Conservation (phyloP, 164 flowering plant species). For the Liquidambar formosana region DNA sequence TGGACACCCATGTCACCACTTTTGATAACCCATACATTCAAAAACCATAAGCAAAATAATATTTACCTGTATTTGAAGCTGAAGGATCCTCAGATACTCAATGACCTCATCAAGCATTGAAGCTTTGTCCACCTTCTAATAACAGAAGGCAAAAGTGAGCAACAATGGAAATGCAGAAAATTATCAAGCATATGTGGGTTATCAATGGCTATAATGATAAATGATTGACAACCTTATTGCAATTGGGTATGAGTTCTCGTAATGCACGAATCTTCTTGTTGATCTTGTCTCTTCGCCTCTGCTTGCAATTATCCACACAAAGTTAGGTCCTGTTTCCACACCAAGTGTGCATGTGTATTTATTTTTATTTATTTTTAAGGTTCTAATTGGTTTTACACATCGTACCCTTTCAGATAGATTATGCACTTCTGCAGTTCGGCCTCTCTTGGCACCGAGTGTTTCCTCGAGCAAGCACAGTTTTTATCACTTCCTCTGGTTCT, state of each 20-base stretch:
- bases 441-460: constrained; percentile 15
- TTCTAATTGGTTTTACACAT: neutral
- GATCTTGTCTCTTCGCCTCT: constrained; percentile 31
- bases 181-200: neutral
- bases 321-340: neutral
- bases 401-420: constrained; percentile 30
- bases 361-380: neutral
- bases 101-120: constrained; percentile 39
- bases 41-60: neutral
- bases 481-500: neutral
- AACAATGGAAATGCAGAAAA: neutral
- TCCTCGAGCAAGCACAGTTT: constrained; percentile 3
- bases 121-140: constrained; percentile 24
- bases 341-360: neutral
- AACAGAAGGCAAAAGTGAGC: neutral
- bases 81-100: constrained; percentile 32
- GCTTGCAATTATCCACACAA: neutral
- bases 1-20: neutral
- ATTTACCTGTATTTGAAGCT: constrained; percentile 42
- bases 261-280: constrained; percentile 35
- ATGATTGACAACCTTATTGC: constrained; percentile 21
- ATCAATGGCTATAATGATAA: neutral
- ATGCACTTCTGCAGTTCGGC: constrained; percentile 18
- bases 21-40: neutral
- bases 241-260: constrained; percentile 35